Percentiles rank a stretch among this genome's conserved stretches.
Evolutionary conservation across 495 filamentous ascomycete genomes (phyloP).

Genomic region (Massariosphaeria phaeospora): DNA sequence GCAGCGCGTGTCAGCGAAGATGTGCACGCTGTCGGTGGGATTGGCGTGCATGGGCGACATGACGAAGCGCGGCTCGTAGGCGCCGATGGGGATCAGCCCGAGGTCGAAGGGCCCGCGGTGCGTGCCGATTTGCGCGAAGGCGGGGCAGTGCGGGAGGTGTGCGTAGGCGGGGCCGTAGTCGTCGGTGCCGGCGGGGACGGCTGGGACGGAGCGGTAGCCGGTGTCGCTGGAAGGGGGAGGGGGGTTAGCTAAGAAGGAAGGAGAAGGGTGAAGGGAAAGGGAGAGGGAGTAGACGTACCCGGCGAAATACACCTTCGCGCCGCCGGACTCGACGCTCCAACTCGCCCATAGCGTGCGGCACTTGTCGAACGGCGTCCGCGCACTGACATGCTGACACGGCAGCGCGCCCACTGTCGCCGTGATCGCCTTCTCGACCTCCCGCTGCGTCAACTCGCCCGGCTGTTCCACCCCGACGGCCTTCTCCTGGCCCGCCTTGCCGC

Average conservation of each 20-base stretch:
- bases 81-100: constrained; percentile 90
- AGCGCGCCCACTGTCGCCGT: constrained; percentile 73
- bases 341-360: constrained; percentile 77
- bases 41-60: constrained; percentile 72
- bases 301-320: constrained; percentile 70
- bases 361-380: constrained; percentile 62
- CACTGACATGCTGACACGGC: constrained; percentile 80
- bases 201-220: constrained; percentile 80
- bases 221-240: constrained; percentile 44
- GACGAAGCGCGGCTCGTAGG: constrained; percentile 68
- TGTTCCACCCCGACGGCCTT: background rate
- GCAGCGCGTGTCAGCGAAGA: constrained; percentile 84
- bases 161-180: constrained; percentile 69
- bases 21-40: constrained; percentile 82
- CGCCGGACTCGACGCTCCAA: constrained; percentile 75
- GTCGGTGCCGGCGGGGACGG: constrained; percentile 56
- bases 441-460: background rate
- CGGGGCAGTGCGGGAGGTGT: constrained; percentile 74
- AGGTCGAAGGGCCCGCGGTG: constrained; percentile 85
- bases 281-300: constrained; percentile 39
- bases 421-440: constrained; percentile 45
- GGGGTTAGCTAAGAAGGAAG: background rate
- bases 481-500: background rate
- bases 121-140: constrained; percentile 81
- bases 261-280: background rate